Evolutionary conservation across 1,284 basidiomycete species (phyloP).

Genomic region (Meira nashicola): DNA sequence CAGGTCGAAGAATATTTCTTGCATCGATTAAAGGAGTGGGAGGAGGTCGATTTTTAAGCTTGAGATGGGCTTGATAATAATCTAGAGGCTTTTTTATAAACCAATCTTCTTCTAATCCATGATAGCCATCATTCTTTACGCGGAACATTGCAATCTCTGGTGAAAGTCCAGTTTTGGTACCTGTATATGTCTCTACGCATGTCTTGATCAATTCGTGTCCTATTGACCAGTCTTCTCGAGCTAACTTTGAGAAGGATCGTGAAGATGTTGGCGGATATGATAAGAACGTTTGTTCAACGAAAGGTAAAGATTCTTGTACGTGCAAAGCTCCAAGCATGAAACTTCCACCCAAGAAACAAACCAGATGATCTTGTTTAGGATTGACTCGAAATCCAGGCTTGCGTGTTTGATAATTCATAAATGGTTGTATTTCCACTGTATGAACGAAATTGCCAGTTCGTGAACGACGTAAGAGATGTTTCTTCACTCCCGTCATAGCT

Average conservation of each 20-base stretch:
- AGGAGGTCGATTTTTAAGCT: conserved; percentile 15
- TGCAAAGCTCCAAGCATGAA: conserved; percentile 73
- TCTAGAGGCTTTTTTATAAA: conserved; percentile 35
- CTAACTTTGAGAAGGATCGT: not conserved
- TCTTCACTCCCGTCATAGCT: conserved; percentile 75
- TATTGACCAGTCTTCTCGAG: conserved; percentile 70
- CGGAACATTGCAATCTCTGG: conserved; percentile 53
- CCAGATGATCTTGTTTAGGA: conserved; percentile 91
- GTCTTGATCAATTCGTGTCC: conserved; percentile 78
- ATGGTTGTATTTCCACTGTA: conserved; percentile 68
- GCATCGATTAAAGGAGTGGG: conserved; percentile 66
- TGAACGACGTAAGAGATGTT: conserved; percentile 62
- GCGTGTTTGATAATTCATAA: conserved; percentile 13
- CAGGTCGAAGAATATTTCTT: conserved; percentile 80
- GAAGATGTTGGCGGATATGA: conserved; percentile 31
- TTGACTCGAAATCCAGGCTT: conserved; percentile 54
- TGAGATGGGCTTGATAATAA: not conserved
- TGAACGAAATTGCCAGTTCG: conserved; percentile 61
- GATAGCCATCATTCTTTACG: conserved; percentile 17
- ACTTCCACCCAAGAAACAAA: conserved; percentile 87
- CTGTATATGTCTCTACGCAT: conserved; percentile 76
- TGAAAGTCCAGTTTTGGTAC: conserved; percentile 66
- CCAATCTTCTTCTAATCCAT: conserved; percentile 34
- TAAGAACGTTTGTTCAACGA: not conserved
- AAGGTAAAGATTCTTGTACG: not conserved